A percentile compares a stretch with the other conserved stretches of the same genome.
Evolutionary conservation across 75 land plant genomes (phyloP).

Genomic region (Gnetum montanum): DNA sequence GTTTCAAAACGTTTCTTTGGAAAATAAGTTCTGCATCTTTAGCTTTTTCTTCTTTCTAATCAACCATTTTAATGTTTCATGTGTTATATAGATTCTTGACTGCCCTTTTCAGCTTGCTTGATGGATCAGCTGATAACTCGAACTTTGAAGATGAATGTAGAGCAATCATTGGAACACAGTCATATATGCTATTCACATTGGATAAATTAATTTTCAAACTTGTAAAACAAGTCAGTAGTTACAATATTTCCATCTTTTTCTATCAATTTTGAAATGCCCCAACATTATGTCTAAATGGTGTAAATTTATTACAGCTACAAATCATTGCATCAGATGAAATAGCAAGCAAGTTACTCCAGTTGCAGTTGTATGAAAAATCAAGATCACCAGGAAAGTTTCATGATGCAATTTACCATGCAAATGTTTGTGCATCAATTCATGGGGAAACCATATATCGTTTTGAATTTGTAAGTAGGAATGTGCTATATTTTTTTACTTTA

Average conservation of each 20-base stretch:
- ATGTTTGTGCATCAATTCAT: constrained; percentile 72
- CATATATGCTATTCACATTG: constrained; percentile 84
- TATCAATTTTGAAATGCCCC: background rate
- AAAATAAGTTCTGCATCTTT: background rate
- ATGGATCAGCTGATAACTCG: constrained; percentile 83
- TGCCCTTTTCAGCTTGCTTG: constrained; percentile 65
- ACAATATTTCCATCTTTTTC: background rate
- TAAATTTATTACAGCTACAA: constrained; percentile 50
- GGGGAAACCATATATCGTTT: constrained; percentile 74
- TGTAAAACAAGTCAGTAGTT: constrained; percentile 70
- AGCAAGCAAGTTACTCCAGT: constrained; percentile 69
- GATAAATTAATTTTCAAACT: constrained; percentile 82
- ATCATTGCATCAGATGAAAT: constrained; percentile 63
- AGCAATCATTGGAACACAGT: constrained; percentile 88
- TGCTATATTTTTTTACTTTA: constrained; percentile 3
- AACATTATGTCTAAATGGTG: background rate
- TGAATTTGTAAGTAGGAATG: constrained; percentile 76
- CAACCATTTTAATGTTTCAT: background rate
- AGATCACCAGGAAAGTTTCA: constrained; percentile 46
- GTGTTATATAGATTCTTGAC: constrained; percentile 50
- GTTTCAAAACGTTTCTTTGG: constrained; percentile 5
- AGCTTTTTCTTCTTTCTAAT: constrained; percentile 1
- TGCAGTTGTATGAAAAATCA: constrained; percentile 68
- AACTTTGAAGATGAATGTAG: constrained; percentile 96
- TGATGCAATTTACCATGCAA: constrained; percentile 77